Evolutionary conservation across 768 basidiomycete species (phyloP), one percentile per base, ranked within the genome.

Genomic region (Auriscalpium microsporum): DNA sequence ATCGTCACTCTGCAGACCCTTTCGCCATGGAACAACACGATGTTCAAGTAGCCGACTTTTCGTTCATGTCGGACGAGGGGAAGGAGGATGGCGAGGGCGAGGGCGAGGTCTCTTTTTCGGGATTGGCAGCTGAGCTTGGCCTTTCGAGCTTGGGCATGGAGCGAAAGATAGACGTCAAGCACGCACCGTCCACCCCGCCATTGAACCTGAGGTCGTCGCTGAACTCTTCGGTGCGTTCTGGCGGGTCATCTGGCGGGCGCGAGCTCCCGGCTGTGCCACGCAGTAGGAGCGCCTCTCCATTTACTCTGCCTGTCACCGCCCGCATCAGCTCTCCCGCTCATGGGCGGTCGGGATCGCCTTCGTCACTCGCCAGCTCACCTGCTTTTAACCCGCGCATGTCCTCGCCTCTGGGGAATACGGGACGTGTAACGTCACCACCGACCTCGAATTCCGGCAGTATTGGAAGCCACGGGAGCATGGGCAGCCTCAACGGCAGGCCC

Each of bases 71-170:
- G 56, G 19, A 14, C 54, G 55, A 44, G 54, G 50, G 45, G 62
- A 56, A 61, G 33, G 46, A 61, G 33, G 46, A 56, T 0, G 62
- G 67, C 14, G 68, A 72, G n/a, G 70, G 68, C 23, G 67, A 69
- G 45, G 71, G 70, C 10, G 72, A 72, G 48, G 65, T 72, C 17
- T 72, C 71, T 2, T 58, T 71, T 9, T 67, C 65, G 23, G 69
- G 66, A 28, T 49, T 75, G 61, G 59, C 54, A 14, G 56, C 53
- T 35, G 60, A 61, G 28, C 57, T 60, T 19, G 59, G 59, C 23
- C 40, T 60, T n/a, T 49, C 46, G 4, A 23, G 17, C 35, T 45
- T 37, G 28, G 45, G 52, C 28, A 28, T 28, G 28, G 28, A 28
- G 28, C 28, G 28, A 7, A 28, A 28, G 28, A 4, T 7, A 28